A percentile compares a stretch with the other conserved stretches of the same genome.
Evolutionary conservation across 495 filamentous ascomycete species (phyloP).

Genomic region (Aspergillus sclerotioniger): DNA sequence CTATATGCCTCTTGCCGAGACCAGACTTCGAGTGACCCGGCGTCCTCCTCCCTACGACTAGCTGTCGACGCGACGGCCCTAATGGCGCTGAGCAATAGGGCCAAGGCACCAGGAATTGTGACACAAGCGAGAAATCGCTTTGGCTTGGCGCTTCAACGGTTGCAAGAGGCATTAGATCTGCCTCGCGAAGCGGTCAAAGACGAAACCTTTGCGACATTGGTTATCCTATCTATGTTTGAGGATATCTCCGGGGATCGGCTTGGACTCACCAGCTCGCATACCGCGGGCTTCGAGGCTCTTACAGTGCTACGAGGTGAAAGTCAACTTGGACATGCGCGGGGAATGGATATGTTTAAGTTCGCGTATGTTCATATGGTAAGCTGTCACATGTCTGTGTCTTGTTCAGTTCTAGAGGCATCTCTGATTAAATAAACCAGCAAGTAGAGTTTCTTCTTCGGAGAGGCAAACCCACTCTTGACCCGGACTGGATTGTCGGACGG

Average conservation of each 20-base stretch:
- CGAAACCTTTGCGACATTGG: slow-evolving; percentile 42
- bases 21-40: slow-evolving; percentile 7
- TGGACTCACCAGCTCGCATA: slow-evolving; percentile 42
- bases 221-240: slow-evolving; percentile 41
- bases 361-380: slow-evolving; percentile 43
- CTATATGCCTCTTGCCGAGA: slow-evolving; percentile 36
- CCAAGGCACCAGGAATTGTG: slow-evolving; percentile 29
- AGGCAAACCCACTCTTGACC: slow-evolving; percentile 32
- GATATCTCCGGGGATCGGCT: slow-evolving; percentile 42
- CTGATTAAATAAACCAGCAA: slow-evolving; percentile 26
- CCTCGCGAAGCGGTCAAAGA: slow-evolving; percentile 36
- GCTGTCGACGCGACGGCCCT: slow-evolving; percentile 43
- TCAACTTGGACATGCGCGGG: slow-evolving; percentile 31
- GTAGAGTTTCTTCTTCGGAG: slow-evolving; percentile 40
- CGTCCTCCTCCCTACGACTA: slow-evolving; percentile 33
- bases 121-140: slow-evolving; percentile 34
- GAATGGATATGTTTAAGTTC: slow-evolving; percentile 43
- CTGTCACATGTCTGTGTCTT: background rate
- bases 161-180: slow-evolving; percentile 31
- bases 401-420: background rate
- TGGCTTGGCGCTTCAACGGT: slow-evolving; percentile 34
- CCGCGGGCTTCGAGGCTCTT: slow-evolving; percentile 41
- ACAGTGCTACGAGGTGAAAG: slow-evolving; percentile 36
- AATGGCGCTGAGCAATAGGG: slow-evolving; percentile 34
- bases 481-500: slow-evolving; percentile 30